phyloP scores from a whole-genome alignment of 2,329 filamentous ascomycete species.

The Fusarium devonianum region DNA sequence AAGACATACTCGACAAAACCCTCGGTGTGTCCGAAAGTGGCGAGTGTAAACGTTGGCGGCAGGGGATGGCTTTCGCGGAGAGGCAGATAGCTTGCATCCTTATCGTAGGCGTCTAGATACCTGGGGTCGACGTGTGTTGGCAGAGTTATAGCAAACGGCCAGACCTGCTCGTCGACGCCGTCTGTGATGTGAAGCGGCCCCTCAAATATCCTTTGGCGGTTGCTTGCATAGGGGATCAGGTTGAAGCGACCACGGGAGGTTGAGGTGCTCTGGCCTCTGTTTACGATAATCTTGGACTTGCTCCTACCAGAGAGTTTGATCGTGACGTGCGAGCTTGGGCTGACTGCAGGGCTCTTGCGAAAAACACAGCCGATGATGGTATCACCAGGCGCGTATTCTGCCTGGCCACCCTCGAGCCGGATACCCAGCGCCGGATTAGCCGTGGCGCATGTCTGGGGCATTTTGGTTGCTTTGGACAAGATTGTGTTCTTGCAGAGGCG shows the following conservation, averaged over 20 bases:
- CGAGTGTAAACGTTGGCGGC: slow-evolving; percentile 7
- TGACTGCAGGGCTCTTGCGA: slow-evolving; percentile 32
- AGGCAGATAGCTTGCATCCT: neutral
- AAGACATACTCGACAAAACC: slow-evolving; percentile 46
- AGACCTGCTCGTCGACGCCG: slow-evolving; percentile 14
- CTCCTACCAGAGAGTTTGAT: slow-evolving; percentile 38
- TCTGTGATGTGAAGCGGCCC: slow-evolving; percentile 41
- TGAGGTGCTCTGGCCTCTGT: slow-evolving; percentile 9
- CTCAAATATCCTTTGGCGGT: slow-evolving; percentile 19
- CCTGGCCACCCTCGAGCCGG: slow-evolving; percentile 2
- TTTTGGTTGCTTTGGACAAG: no score
- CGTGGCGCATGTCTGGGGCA: slow-evolving; percentile 5
- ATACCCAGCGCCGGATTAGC: slow-evolving; percentile 15
- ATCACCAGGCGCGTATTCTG: slow-evolving; percentile 35
- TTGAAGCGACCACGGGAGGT: slow-evolving; percentile 38
- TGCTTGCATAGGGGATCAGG: slow-evolving; percentile 25
- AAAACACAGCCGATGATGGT: slow-evolving; percentile 39
- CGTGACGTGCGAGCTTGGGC: slow-evolving; percentile 27
- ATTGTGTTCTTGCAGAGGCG: no score
- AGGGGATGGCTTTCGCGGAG: neutral
- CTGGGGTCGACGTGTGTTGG: slow-evolving; percentile 28
- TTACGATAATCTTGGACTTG: slow-evolving; percentile 38
- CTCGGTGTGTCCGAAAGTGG: neutral
- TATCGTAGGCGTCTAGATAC: neutral
- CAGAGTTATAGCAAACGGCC: slow-evolving; percentile 43